Base-by-base conservation (phyloP, 306 rosid genomes). In the Lablab purpureus region DNA sequence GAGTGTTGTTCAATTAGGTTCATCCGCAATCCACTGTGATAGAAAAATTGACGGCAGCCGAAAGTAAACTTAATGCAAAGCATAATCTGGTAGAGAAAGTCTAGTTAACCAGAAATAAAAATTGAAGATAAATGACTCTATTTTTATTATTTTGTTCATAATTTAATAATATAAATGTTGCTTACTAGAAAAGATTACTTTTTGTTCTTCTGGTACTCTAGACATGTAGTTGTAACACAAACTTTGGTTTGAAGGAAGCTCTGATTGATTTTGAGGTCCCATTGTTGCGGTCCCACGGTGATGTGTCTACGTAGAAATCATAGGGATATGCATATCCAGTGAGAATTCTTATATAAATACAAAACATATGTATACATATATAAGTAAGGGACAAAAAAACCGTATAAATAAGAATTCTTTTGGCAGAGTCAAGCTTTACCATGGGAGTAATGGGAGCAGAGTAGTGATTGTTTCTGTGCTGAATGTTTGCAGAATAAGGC, bases 171-270 rank as follows among this genome's bases (percentile, higher is more conserved):
- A 40, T 10, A 40, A 10, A 34, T 6, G 40, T 34, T 34, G 40
- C 40, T 34, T 34, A 34, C 40, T 9, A 40, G 10, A 13, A 23
- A 12, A 1, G 40, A 59, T 70, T 52, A 81, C 92, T 77, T 80
- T 86, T 17, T 67, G 76, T 80, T 84, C 83, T 78, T 84, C 87
- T 3, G 47, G 56, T 17, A 55, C 19, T 68, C 58, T 73, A 23
- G 87, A 56, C 47, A 69, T 10, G 62, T 60, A 49, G 30, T 78
- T 84, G 55, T 72, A 80, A 76, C 21, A 28, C 2, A 84, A 79
- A 70, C 52, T 90, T 90, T 90, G 94, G 96, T 64, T 88, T 84
- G 97, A 93, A 93, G 97, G 96, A 90, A 83, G 92, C 89, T 93
- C 94, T 75, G 54, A 14, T 46, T 71, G 85, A 85, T 81, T 74